phyloP scores from a whole-genome alignment of 73 alveolate genomes.

The Stentor coeruleus region DNA sequence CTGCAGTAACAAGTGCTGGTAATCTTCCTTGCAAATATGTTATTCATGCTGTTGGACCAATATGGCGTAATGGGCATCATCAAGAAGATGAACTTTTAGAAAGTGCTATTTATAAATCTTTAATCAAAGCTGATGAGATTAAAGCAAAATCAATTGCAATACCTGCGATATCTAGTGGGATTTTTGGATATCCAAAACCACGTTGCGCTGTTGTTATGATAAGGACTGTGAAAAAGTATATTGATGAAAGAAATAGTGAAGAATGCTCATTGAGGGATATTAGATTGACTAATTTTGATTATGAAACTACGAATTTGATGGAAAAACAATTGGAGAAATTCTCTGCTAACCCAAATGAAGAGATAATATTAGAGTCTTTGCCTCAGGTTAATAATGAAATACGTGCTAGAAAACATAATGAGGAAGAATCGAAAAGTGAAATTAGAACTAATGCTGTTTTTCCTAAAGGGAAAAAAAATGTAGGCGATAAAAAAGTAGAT shows the following conservation, averaged over 20 bases:
- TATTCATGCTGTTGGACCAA: constrained; percentile 90
- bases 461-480: too few species aligned
- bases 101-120: not conserved
- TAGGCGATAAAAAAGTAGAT: too few species aligned
- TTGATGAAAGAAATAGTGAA: not conserved
- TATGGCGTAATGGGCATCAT: constrained; percentile 38
- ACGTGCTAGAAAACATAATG: too few species aligned
- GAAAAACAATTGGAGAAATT: constrained; percentile 5
- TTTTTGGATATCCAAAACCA: constrained; percentile 54
- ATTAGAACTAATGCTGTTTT: too few species aligned
- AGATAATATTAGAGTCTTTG: not conserved
- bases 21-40: constrained; percentile 69
- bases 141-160: constrained; percentile 31
- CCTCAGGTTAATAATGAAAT: too few species aligned
- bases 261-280: not conserved
- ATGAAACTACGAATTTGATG: constrained; percentile 17
- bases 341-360: not conserved
- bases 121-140: constrained; percentile 33
- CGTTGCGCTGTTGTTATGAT: constrained; percentile 52
- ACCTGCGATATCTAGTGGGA: constrained; percentile 66
- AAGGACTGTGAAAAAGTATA: constrained; percentile 18
- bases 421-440: too few species aligned
- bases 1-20: constrained; percentile 68
- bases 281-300: constrained; percentile 28
- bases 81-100: constrained; percentile 28